Conservation (phyloP, 352 stramenopile genomes). For the Phytophthora hybrid region DNA sequence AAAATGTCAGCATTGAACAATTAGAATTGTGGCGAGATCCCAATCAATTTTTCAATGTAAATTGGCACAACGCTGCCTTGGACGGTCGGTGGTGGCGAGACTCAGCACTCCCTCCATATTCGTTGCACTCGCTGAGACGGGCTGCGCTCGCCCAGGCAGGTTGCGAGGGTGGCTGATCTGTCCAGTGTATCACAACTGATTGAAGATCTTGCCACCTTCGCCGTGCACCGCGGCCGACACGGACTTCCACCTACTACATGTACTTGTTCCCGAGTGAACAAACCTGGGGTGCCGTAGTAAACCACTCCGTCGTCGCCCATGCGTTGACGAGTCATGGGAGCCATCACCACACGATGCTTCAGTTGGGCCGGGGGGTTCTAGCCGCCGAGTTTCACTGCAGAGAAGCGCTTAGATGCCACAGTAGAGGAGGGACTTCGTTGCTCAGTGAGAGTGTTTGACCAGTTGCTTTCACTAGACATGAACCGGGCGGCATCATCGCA, state of each 20-base stretch:
- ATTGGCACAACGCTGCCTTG: no score
- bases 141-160: slow-evolving; percentile 53
- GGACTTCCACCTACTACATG: slow-evolving; percentile 67
- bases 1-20: no score
- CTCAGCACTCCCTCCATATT: slow-evolving; percentile 42
- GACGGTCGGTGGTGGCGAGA: slow-evolving; percentile 36
- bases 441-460: slow-evolving; percentile 24
- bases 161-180: slow-evolving; percentile 61
- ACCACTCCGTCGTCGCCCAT: slow-evolving; percentile 47
- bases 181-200: slow-evolving; percentile 91
- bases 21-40: no score
- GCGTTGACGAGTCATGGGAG: slow-evolving; percentile 62
- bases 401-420: slow-evolving; percentile 53
- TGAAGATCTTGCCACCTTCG: slow-evolving; percentile 80
- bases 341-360: slow-evolving; percentile 76
- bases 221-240: slow-evolving; percentile 76
- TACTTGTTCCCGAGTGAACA: slow-evolving; percentile 64
- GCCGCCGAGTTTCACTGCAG: slow-evolving; percentile 54
- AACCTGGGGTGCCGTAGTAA: slow-evolving; percentile 61
- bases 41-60: no score
- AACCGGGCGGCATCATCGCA: background rate
- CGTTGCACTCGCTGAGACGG: slow-evolving; percentile 55
- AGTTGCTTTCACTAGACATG: background rate
- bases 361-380: slow-evolving; percentile 46
- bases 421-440: slow-evolving; percentile 5